Conservation (phyloP, 495 filamentous ascomycete species). For the Aspergillus sparsus region DNA sequence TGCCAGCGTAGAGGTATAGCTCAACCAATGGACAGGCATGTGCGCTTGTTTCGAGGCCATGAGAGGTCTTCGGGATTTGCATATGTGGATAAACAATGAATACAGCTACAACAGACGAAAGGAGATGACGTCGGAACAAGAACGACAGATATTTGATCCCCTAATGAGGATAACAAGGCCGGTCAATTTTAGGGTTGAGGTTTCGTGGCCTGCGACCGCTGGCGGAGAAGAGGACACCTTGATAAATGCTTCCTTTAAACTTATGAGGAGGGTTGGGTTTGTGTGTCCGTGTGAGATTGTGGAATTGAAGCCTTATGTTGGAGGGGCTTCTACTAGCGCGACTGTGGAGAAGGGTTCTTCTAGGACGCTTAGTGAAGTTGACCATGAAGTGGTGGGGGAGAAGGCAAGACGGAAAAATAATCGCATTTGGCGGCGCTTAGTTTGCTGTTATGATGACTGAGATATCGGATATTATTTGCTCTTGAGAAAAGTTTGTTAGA, state of each 20-base stretch:
- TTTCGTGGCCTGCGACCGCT: background rate
- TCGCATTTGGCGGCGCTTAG: too few species aligned
- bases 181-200: background rate
- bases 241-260: background rate
- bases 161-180: background rate
- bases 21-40: background rate
- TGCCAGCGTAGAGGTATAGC: too few species aligned
- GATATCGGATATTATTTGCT: too few species aligned
- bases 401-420: too few species aligned
- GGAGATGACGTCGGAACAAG: background rate
- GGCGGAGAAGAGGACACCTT: background rate
- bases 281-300: background rate
- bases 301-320: background rate
- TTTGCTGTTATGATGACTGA: too few species aligned
- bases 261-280: background rate
- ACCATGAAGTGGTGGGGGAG: background rate
- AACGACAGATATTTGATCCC: background rate
- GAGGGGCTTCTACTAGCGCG: background rate
- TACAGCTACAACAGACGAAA: constrained; percentile 1
- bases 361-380: background rate
- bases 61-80: background rate
- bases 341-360: background rate
- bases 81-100: constrained; percentile 1
- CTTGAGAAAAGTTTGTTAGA: too few species aligned
- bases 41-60: background rate